Base-by-base conservation (phyloP, 2,329 filamentous ascomycete species). In the Calonectria honghensis region DNA sequence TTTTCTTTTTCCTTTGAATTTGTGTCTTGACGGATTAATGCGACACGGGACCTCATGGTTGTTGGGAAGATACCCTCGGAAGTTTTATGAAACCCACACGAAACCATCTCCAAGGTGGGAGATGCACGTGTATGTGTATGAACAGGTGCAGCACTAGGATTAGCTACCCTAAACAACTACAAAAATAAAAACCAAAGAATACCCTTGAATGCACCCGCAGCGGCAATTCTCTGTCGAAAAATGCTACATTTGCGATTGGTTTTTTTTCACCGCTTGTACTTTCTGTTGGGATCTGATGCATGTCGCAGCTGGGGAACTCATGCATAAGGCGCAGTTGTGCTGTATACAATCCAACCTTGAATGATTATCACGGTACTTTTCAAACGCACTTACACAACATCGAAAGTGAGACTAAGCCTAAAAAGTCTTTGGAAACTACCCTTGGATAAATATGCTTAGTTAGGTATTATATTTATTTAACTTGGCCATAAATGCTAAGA, bases 21-120 rank as follows among this genome's bases (percentile, higher is more conserved):
- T 48, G 48, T 61, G 52, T 13, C 54, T 66, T 61, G 59, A 69
- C 51, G 61, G 29, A 13, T 29, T 66, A 68, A 69, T 65, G 66
- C 59, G 71, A 66, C 51, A 68, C 27, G 66, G 65, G 71, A 73
- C 29, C 27, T 61, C 31, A 63, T 24, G 57, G 54, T 48, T 54
- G 52, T 45, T 39, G 48, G 50, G 54, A 67, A 73, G 71, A 73
- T 73, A 73, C 71, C 71, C 64, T 54, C 39, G 39, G 54, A 66
- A 59, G 16, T 52, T 50, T 57, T 35, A 69, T 50, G 64, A 73
- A 68, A 68, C 65, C 29, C 52, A 63, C 52, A 73, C 45, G 57
- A 68, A 64, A 73, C 54, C 11, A 37, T 63, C 54, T 59, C 32
- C 29, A 41, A 29, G 51, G 54, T 32, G 64, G 59, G 65, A 54